phyloP scores from a whole-genome alignment of 176 grass and related monocot species.

The Oryza australiensis region DNA sequence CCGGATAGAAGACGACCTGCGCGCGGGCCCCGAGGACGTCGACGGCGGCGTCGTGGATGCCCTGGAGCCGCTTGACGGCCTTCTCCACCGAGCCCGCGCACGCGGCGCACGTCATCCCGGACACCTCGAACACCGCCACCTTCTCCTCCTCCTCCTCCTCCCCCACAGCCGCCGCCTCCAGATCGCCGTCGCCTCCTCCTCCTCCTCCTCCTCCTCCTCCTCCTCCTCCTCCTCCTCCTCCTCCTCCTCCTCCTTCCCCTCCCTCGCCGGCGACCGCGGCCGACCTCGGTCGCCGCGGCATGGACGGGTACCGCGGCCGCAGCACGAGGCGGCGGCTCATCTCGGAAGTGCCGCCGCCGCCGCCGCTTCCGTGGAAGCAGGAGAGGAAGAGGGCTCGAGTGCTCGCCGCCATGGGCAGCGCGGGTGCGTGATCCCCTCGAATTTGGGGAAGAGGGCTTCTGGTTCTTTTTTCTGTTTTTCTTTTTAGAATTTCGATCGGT shows the following conservation, averaged over 20 bases:
- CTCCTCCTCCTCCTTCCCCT: constrained; percentile 8
- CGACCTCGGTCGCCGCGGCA: constrained; percentile 63
- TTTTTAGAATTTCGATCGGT: not conserved
- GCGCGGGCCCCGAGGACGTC: constrained; percentile 80
- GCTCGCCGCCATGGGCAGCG: constrained; percentile 15
- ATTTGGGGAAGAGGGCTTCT: not conserved
- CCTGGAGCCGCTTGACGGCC: constrained; percentile 85
- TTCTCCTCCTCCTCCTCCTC: constrained; percentile 42
- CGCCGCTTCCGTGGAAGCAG: constrained; percentile 44
- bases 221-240: constrained; percentile 30
- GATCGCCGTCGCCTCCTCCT: constrained; percentile 22
- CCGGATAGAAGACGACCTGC: constrained; percentile 81
- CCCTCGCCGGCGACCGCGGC: not conserved
- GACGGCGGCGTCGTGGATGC: constrained; percentile 83
- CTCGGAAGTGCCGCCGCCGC: constrained; percentile 40
- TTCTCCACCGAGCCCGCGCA: constrained; percentile 95
- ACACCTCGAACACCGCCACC: constrained; percentile 64
- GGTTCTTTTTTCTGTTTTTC: not conserved
- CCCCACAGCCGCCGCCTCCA: constrained; percentile 46
- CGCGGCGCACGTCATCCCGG: constrained; percentile 83
- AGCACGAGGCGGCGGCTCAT: constrained; percentile 46
- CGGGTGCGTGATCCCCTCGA: not conserved
- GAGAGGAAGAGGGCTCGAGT: constrained; percentile 38
- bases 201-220: constrained; percentile 8
- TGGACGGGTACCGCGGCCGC: constrained; percentile 65